phyloP scores from a whole-genome alignment of 768 basidiomycete genomes.

The Suillus subaureus region DNA sequence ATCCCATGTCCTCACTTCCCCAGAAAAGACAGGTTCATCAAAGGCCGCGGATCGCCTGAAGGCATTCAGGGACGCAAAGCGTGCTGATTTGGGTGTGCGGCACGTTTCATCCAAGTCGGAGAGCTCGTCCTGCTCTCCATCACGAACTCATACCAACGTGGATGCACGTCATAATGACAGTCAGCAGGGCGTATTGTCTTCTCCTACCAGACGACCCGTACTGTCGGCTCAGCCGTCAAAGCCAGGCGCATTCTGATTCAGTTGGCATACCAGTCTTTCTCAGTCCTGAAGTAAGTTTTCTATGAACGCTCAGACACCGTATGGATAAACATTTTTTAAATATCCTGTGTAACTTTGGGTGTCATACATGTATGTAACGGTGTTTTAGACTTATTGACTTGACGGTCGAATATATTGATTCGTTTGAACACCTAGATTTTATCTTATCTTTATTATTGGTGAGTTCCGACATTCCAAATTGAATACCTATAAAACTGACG shows the following conservation, averaged over 20 bases:
- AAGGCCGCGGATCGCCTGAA: slow-evolving; percentile 50
- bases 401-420: not conserved
- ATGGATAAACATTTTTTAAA: not conserved
- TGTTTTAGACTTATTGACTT: not conserved
- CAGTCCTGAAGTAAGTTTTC: not conserved
- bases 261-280: not conserved
- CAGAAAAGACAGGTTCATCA: slow-evolving; percentile 26
- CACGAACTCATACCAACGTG: not conserved
- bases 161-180: not conserved
- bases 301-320: not conserved
- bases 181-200: not conserved
- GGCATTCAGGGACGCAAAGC: slow-evolving; percentile 53
- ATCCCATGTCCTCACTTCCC: slow-evolving; percentile 17
- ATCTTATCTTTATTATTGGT: not conserved
- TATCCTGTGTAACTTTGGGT: not conserved
- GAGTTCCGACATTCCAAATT: not conserved
- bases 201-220: not conserved
- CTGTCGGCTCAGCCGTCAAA: not conserved
- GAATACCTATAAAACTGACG: not conserved
- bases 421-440: not conserved
- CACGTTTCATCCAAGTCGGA: slow-evolving; percentile 7
- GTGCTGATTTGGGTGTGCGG: slow-evolving; percentile 26
- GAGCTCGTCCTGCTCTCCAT: slow-evolving; percentile 3
- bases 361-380: not conserved
- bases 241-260: slow-evolving; percentile 12